phyloP scores from a whole-genome alignment of 148 eudicot genomes.

The Selenicereus undatus region DNA sequence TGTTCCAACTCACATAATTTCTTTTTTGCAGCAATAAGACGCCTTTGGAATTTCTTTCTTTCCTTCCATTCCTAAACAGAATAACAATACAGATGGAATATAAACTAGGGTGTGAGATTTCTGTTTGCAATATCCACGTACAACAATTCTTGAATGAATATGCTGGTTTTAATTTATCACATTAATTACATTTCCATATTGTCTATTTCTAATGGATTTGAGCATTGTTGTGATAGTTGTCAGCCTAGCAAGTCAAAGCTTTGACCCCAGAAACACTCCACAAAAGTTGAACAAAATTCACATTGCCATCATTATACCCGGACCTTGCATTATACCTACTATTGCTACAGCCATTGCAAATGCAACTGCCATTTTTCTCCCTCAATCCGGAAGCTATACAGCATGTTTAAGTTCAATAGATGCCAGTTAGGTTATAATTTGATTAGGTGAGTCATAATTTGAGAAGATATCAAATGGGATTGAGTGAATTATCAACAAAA shows the following conservation, averaged over 20 bases:
- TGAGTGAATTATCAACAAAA: neutral
- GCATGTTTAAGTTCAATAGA: neutral
- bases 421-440: neutral
- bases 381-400: neutral
- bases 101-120: neutral
- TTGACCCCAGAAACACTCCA: neutral
- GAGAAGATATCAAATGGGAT: conserved; percentile 5
- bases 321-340: neutral
- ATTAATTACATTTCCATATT: neutral
- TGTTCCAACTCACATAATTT: conserved; percentile 80
- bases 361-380: neutral
- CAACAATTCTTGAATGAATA: neutral
- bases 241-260: neutral
- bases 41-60: conserved; percentile 75
- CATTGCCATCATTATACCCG: neutral
- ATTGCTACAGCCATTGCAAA: neutral
- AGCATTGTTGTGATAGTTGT: neutral
- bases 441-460: neutral
- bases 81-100: neutral
- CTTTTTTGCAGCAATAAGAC: conserved; percentile 87
- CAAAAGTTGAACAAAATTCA: neutral
- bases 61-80: conserved; percentile 83
- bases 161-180: neutral
- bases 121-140: neutral
- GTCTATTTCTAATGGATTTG: neutral